Evolutionary conservation across 1,284 basidiomycete species (phyloP).

Genomic region (Sphaerobolus stellatus): DNA sequence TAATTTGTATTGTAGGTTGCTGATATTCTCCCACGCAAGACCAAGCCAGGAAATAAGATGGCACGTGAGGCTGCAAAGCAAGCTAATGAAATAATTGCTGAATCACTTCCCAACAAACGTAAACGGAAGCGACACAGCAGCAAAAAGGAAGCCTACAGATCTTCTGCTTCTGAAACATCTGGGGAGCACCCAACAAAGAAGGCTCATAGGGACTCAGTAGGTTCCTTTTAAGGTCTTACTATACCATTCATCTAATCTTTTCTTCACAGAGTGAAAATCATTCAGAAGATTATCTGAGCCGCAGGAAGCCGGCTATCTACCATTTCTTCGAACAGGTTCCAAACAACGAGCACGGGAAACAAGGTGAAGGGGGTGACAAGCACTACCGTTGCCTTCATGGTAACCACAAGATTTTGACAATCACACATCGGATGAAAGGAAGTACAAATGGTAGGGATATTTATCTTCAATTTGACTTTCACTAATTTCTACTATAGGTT

Average conservation of each 20-base stretch:
- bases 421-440: conserved; percentile 21
- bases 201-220: not conserved
- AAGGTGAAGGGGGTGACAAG: conserved; percentile 13
- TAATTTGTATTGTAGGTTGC: too few relatives aligned
- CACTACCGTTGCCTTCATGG: conserved; percentile 28
- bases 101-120: not conserved
- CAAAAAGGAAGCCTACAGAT: not conserved
- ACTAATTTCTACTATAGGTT: not conserved
- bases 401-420: conserved; percentile 20
- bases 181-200: not conserved
- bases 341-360: conserved; percentile 10
- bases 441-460: conserved; percentile 15
- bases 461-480: not conserved
- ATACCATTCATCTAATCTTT: too few relatives aligned
- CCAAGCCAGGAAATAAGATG: not conserved
- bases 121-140: not conserved
- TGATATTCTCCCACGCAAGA: not conserved
- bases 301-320: conserved; percentile 20
- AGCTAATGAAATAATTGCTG: not conserved
- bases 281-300: too few relatives aligned
- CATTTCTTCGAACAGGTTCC: conserved; percentile 21
- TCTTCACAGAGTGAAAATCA: too few relatives aligned
- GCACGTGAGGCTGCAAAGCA: not conserved
- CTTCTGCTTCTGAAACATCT: not conserved
- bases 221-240: not conserved